These are phyloP conservation scores for Xerocomellus amylosporus DNA, from an alignment of 768 basidiomycete genomes.

Conservation along the genomic window DNA sequence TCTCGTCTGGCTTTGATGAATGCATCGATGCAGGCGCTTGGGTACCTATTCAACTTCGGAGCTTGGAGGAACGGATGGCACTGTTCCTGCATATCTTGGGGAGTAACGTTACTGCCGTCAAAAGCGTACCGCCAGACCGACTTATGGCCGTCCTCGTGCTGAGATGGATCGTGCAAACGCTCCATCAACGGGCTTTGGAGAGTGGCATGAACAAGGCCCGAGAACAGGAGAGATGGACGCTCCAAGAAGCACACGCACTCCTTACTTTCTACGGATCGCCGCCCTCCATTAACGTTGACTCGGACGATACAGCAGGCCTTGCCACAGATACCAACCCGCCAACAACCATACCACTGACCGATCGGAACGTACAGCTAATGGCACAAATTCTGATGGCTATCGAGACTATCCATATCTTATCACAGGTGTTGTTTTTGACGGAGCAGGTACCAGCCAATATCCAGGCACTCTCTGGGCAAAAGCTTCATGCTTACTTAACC, in stretches of 20 bases:
- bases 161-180: slow-evolving; percentile 56
- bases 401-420: slow-evolving; percentile 58
- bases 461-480: slow-evolving; percentile 54
- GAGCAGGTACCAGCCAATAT: slow-evolving; percentile 45
- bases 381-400: slow-evolving; percentile 62
- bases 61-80: slow-evolving; percentile 49
- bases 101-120: slow-evolving; percentile 51
- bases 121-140: slow-evolving; percentile 43
- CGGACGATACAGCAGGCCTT: slow-evolving; percentile 16
- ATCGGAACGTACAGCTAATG: slow-evolving; percentile 64
- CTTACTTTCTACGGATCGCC: slow-evolving; percentile 45
- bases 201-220: slow-evolving; percentile 50
- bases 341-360: slow-evolving; percentile 35
- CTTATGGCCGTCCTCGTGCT: slow-evolving; percentile 54
- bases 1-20: slow-evolving; percentile 32
- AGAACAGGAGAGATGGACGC: slow-evolving; percentile 68
- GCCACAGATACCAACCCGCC: slow-evolving; percentile 8
- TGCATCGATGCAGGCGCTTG: slow-evolving; percentile 22
- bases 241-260: slow-evolving; percentile 56
- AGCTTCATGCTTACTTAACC: slow-evolving; percentile 55
- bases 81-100: slow-evolving; percentile 54
- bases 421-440: slow-evolving; percentile 58
- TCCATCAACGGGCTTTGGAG: slow-evolving; percentile 53
- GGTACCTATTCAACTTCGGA: slow-evolving; percentile 47
- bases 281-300: neutral